Percentiles rank a stretch among this genome's conserved stretches.
phyloP scores from a whole-genome alignment of 306 rosid species.

The Erythrophleum fordii region DNA sequence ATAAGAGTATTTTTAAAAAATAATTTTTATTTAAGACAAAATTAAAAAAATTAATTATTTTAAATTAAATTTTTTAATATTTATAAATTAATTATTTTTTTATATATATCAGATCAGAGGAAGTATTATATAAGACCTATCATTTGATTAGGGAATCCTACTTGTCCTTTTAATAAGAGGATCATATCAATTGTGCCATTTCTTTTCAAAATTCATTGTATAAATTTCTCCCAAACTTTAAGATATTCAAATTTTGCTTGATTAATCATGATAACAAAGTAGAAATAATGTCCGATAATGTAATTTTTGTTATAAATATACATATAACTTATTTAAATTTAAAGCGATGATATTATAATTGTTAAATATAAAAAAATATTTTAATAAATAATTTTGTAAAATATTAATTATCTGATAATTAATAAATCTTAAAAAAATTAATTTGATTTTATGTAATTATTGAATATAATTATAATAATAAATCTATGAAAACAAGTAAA shows the following conservation, averaged over 20 bases:
- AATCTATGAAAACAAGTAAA: too few relatives aligned
- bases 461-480: too few relatives aligned
- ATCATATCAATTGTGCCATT: neutral
- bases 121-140: too few relatives aligned
- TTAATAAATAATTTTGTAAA: neutral
- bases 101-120: too few relatives aligned
- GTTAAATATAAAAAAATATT: neutral
- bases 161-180: too few relatives aligned
- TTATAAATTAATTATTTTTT: too few relatives aligned
- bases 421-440: neutral
- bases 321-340: neutral
- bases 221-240: neutral
- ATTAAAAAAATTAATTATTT: too few relatives aligned
- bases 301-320: neutral
- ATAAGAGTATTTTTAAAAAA: too few relatives aligned
- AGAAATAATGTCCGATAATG: neutral
- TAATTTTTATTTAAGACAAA: too few relatives aligned
- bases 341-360: neutral
- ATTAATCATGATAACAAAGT: neutral
- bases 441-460: too few relatives aligned
- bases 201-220: neutral
- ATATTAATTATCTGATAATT: neutral
- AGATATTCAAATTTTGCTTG: neutral
- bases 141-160: too few relatives aligned
- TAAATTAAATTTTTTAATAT: too few relatives aligned